Evolutionary conservation across 441 rosid genomes (phyloP).

Genomic region (Hura crepitans): DNA sequence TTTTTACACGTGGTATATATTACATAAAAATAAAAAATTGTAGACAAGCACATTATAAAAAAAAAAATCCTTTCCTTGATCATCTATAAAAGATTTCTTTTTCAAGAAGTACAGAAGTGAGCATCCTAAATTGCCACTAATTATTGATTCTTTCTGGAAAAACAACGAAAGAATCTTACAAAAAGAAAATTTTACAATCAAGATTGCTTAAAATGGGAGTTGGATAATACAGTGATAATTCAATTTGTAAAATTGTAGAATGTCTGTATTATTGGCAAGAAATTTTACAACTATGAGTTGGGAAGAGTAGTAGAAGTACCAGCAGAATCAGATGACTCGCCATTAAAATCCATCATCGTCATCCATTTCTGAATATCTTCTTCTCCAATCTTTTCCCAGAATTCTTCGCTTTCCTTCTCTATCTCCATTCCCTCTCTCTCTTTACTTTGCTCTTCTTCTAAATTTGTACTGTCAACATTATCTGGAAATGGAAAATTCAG

Average conservation of each 20-base stretch:
- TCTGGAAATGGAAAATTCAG: conserved; percentile 72
- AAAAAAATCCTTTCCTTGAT: too few species aligned
- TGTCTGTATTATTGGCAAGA: background rate
- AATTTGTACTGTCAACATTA: conserved; percentile 1
- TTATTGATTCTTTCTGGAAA: conserved; percentile 8
- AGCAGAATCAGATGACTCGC: conserved; percentile 42
- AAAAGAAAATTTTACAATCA: background rate
- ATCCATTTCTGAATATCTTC: conserved; percentile 41
- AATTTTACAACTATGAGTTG: background rate
- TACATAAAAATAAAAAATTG: too few species aligned
- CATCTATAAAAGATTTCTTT: too few species aligned
- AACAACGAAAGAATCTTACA: conserved; percentile 12
- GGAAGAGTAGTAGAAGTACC: conserved; percentile 20
- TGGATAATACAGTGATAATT: background rate
- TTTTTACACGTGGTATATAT: too few species aligned
- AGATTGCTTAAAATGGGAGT: background rate
- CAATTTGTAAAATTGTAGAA: background rate
- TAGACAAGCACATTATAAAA: too few species aligned
- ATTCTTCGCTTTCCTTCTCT: conserved; percentile 13
- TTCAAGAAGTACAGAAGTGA: background rate
- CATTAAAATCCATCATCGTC: conserved; percentile 38
- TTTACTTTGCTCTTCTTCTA: background rate
- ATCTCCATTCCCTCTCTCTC: conserved; percentile 10
- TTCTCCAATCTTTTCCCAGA: conserved; percentile 28
- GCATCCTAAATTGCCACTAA: background rate